Evolutionary conservation across 2,329 filamentous ascomycete species (phyloP).

Genomic region (Diaporthe humulicola): DNA sequence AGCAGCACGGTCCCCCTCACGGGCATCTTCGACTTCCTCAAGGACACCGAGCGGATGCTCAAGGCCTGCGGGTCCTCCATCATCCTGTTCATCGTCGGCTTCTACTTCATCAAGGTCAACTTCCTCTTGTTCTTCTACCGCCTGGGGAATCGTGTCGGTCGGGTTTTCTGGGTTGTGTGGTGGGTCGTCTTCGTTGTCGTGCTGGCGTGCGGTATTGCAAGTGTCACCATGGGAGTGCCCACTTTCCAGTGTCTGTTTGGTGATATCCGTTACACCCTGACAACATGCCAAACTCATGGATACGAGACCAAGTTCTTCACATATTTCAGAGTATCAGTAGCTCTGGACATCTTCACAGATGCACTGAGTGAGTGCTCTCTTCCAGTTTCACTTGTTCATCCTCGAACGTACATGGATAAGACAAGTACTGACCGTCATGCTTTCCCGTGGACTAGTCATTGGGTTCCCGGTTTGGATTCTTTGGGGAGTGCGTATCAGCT

Average conservation of each 20-base stretch:
- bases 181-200: constrained; percentile 34
- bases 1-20: neutral
- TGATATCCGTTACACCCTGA: constrained; percentile 29
- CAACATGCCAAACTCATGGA: constrained; percentile 27
- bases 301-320: constrained; percentile 38
- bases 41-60: constrained; percentile 35
- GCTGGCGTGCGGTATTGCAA: constrained; percentile 31
- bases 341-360: constrained; percentile 33
- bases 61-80: constrained; percentile 35
- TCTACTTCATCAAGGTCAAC: constrained; percentile 39
- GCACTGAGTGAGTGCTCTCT: constrained; percentile 22
- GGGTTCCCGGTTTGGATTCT: constrained; percentile 38
- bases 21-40: neutral
- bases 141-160: constrained; percentile 22
- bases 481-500: constrained; percentile 36
- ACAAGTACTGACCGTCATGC: neutral
- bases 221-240: constrained; percentile 34
- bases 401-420: fast-evolving
- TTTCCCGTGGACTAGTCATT: constrained; percentile 15
- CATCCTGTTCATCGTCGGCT: constrained; percentile 35
- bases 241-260: constrained; percentile 38
- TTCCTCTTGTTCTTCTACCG: constrained; percentile 39
- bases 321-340: constrained; percentile 38
- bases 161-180: constrained; percentile 30
- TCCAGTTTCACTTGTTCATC: neutral